phyloP scores from a whole-genome alignment of 352 stramenopile genomes.

The Phytophthora melonis region DNA sequence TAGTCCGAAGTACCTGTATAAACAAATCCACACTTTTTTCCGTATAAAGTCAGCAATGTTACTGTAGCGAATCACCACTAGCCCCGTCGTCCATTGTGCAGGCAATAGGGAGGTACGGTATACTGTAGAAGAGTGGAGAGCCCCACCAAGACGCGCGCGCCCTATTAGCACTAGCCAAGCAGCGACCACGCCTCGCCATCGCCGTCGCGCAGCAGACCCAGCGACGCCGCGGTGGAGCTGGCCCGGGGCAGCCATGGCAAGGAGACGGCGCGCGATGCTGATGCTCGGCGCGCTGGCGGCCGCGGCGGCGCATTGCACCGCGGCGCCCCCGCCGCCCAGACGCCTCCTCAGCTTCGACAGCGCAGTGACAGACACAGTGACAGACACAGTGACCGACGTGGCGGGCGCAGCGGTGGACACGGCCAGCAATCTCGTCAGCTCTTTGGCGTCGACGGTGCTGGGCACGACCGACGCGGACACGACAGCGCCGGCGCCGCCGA shows the following conservation, averaged over 20 bases:
- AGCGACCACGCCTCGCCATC: conserved; percentile 14
- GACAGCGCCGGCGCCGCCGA: neutral
- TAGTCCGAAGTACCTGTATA: neutral
- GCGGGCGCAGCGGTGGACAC: conserved; percentile 18
- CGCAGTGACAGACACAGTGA: conserved; percentile 9
- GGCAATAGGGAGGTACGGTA: neutral
- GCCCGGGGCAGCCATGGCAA: conserved; percentile 32
- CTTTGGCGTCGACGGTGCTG: conserved; percentile 20
- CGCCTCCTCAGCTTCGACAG: conserved; percentile 34
- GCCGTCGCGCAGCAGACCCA: neutral
- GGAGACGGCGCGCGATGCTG: conserved; percentile 32
- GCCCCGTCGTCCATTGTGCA: neutral
- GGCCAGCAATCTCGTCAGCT: conserved; percentile 7
- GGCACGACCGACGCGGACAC: conserved; percentile 22
- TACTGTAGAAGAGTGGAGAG: neutral
- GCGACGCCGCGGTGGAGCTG: neutral
- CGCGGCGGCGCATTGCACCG: conserved; percentile 18
- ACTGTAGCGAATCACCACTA: neutral
- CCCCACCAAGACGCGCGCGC: conserved; percentile 12
- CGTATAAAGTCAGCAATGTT: conserved; percentile 17
- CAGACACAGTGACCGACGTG: conserved; percentile 4
- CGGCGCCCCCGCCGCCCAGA: conserved; percentile 4
- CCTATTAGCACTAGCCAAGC: neutral
- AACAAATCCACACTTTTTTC: neutral
- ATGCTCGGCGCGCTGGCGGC: conserved; percentile 20